Percentiles rank a stretch among this genome's conserved stretches.
Evolutionary conservation across 1,139 yeast species (phyloP).

Genomic region (Suhomyces coccinellae): DNA sequence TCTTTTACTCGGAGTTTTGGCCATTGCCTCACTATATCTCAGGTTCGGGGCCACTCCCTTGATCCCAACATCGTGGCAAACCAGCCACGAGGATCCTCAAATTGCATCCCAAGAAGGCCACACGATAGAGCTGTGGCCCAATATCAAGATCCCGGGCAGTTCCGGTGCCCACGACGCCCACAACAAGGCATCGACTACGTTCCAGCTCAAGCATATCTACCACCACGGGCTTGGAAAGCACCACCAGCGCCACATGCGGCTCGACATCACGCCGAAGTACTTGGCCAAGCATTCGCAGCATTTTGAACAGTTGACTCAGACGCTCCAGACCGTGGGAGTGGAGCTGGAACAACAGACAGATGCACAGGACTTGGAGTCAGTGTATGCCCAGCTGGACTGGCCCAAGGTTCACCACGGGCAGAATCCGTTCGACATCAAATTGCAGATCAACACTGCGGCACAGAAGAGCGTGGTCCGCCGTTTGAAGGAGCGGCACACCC

Average conservation of each 20-base stretch:
- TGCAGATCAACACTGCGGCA: slow-evolving; percentile 27
- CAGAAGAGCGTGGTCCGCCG: slow-evolving; percentile 39
- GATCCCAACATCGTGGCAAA: not conserved
- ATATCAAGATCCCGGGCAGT: not conserved
- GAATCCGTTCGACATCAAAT: slow-evolving; percentile 46
- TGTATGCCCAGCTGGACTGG: slow-evolving; percentile 40
- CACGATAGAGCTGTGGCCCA: not conserved
- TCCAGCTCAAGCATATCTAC: slow-evolving; percentile 47
- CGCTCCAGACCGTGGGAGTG: slow-evolving; percentile 9
- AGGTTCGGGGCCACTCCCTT: not conserved
- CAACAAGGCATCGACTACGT: slow-evolving; percentile 10
- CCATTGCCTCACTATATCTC: not conserved
- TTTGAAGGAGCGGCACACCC: slow-evolving; percentile 56
- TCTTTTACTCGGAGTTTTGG: not conserved
- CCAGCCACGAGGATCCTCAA: not conserved
- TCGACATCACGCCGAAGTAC: slow-evolving; percentile 48
- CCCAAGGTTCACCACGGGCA: slow-evolving; percentile 32
- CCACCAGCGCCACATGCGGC: slow-evolving; percentile 39
- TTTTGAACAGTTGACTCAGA: slow-evolving; percentile 8
- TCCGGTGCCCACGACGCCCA: not conserved
- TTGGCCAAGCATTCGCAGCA: slow-evolving; percentile 21
- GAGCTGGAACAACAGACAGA: not conserved
- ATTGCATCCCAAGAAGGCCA: not conserved
- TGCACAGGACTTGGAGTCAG: slow-evolving; percentile 25
- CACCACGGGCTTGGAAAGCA: slow-evolving; percentile 51